Conservation (phyloP, 331 rosid species). For the Malus hybrid region DNA sequence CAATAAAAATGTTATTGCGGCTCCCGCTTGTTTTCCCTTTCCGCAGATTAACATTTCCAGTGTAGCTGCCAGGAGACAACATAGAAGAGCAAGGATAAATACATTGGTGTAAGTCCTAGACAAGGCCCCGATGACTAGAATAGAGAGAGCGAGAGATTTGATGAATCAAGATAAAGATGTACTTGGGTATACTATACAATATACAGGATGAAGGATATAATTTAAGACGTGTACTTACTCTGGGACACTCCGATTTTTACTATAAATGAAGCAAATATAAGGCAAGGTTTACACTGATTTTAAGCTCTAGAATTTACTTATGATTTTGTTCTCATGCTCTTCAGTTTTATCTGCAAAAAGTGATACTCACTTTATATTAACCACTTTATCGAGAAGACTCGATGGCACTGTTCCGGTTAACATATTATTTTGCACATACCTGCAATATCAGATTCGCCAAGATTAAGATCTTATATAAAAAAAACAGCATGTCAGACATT, state of each 20-base stretch:
- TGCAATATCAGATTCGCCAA: constrained; percentile 33
- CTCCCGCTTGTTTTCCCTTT: constrained; percentile 35
- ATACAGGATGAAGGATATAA: neutral
- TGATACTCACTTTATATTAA: constrained; percentile 50
- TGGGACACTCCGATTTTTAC: neutral
- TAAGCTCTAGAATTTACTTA: neutral
- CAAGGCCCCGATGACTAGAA: neutral
- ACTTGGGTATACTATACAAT: neutral
- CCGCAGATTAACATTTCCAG: constrained; percentile 60
- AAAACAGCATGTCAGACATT: neutral
- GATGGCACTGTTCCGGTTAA: constrained; percentile 72
- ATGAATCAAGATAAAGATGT: neutral
- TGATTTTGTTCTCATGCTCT: neutral
- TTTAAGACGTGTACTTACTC: neutral
- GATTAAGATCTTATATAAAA: neutral
- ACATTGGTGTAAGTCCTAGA: neutral
- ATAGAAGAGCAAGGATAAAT: constrained; percentile 5
- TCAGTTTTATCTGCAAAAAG: constrained; percentile 9
- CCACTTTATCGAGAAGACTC: constrained; percentile 45
- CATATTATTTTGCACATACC: constrained; percentile 80
- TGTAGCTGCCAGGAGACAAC: constrained; percentile 42
- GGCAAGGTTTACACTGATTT: neutral
- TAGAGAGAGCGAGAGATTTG: neutral
- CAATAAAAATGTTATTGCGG: constrained; percentile 42
- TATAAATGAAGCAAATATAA: neutral